Conservation (phyloP, 441 rosid genomes). For the Jatropha podagrica region DNA sequence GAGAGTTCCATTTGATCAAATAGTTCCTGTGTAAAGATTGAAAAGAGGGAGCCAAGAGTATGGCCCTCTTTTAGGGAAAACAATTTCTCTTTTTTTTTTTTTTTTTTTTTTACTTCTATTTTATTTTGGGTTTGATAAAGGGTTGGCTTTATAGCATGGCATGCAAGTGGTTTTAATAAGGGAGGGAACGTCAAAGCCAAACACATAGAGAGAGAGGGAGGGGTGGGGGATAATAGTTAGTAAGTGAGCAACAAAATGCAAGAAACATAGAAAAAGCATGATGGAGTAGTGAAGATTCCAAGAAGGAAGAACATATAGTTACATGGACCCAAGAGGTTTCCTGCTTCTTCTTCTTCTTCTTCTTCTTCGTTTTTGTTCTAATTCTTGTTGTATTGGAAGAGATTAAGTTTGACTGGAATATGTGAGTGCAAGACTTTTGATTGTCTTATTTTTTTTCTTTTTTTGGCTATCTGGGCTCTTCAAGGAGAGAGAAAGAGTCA, state of each 20-base stretch:
- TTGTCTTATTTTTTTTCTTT: neutral
- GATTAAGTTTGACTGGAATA: constrained; percentile 16
- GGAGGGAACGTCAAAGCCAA: constrained; percentile 65
- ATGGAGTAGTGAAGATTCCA: constrained; percentile 54
- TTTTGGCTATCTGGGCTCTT: neutral
- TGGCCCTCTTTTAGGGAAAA: constrained; percentile 19
- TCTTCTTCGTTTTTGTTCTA: constrained; percentile 2
- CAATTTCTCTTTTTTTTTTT: too few relatives aligned
- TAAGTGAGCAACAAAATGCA: constrained; percentile 39
- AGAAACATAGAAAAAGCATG: constrained; percentile 53
- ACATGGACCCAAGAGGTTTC: constrained; percentile 85
- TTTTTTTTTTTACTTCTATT: constrained; percentile 11
- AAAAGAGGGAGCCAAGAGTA: constrained; percentile 25
- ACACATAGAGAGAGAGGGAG: neutral
- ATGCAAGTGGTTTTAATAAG: constrained; percentile 67
- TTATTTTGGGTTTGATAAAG: constrained; percentile 30
- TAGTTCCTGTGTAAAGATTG: constrained; percentile 31
- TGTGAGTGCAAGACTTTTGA: constrained; percentile 39
- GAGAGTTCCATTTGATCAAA: constrained; percentile 44
- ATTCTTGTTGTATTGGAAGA: constrained; percentile 12
- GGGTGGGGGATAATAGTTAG: neutral
- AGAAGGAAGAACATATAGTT: constrained; percentile 96
- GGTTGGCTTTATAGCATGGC: constrained; percentile 47
- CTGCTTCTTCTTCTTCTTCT: constrained; percentile 7
- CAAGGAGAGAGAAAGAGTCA: neutral